Conservation (phyloP, 257 asterid genomes). For the Solanum pinnatisectum region DNA sequence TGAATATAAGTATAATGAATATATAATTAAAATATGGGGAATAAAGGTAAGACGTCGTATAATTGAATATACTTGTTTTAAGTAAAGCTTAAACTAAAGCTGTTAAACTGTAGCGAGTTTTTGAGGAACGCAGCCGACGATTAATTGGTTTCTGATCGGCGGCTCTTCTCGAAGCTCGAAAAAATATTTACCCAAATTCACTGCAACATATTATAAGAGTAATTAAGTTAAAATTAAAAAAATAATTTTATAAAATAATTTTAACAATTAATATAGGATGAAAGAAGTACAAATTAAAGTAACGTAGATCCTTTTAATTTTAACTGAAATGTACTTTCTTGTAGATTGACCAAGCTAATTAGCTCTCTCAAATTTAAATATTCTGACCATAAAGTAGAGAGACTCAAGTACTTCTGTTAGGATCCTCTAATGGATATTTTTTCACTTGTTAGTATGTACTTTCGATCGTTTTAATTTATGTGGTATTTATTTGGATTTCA, state of each 20-base stretch:
- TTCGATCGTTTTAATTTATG: too few species aligned
- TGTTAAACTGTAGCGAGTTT: neutral
- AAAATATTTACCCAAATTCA: neutral
- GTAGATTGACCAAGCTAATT: neutral
- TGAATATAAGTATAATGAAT: neutral
- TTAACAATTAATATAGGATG: neutral
- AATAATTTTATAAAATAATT: too few species aligned
- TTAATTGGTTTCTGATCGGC: neutral
- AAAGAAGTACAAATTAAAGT: too few species aligned
- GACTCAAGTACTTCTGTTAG: neutral
- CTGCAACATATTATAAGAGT: neutral
- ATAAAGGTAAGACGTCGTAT: neutral
- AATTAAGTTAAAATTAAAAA: too few species aligned
- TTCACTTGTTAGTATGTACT: neutral
- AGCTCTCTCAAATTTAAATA: neutral
- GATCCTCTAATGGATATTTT: neutral
- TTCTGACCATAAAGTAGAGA: neutral
- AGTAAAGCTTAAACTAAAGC: neutral
- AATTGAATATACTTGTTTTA: neutral
- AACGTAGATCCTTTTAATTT: neutral
- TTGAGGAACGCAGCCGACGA: neutral
- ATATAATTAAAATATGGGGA: neutral
- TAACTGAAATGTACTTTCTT: neutral
- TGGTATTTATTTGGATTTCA: neutral
- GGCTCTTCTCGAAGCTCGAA: neutral